A percentile compares a stretch with the other conserved stretches of the same genome.
These are phyloP conservation scores for Suillus subalutaceus DNA, from an alignment of 768 basidiomycete genomes.

Conservation along the genomic window DNA sequence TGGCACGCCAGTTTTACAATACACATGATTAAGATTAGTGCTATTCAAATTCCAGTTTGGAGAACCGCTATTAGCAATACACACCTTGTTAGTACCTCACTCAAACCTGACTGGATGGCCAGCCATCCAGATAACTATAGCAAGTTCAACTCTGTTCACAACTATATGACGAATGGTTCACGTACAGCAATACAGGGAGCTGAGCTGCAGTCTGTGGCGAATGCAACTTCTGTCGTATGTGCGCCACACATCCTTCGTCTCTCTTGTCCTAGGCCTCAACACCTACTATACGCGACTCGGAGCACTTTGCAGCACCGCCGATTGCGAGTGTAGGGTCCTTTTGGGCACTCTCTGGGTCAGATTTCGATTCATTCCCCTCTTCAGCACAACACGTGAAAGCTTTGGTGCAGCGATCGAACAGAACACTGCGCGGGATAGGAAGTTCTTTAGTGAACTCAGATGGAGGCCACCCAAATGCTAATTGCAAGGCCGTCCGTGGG, in stretches of 20 bases:
- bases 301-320: not conserved
- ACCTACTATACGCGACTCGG: not conserved
- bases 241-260: not conserved
- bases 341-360: not conserved
- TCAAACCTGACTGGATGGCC: not conserved
- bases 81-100: not conserved
- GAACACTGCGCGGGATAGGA: not conserved
- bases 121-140: not conserved
- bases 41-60: not conserved
- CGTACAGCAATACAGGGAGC: not conserved
- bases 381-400: not conserved
- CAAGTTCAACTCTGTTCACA: not conserved
- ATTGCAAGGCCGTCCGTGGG: conserved; percentile 1
- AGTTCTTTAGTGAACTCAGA: not conserved
- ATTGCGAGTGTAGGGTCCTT: not conserved
- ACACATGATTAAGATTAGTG: not conserved
- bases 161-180: not conserved
- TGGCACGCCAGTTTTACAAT: not conserved
- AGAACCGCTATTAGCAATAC: not conserved
- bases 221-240: not conserved
- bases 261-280: not conserved
- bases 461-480: not conserved
- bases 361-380: not conserved
- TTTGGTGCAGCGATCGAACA: not conserved
- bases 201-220: not conserved